These are phyloP conservation scores for Fraxinus paxiana DNA, from an alignment of 305 asterid species.

Conservation along the genomic window DNA sequence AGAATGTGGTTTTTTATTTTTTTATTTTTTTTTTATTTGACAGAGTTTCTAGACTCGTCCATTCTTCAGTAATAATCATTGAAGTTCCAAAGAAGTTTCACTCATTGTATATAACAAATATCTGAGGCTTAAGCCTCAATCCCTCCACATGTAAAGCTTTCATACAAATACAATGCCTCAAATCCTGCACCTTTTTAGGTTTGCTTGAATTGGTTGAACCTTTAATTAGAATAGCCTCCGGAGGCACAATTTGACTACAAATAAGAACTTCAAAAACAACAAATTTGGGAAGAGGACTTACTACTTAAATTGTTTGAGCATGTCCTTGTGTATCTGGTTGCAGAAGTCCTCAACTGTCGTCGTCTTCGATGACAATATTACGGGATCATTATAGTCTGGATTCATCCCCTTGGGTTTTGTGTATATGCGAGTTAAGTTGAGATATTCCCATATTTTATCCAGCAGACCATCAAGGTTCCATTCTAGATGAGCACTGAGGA, in stretches of 20 bases:
- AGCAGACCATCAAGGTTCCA: conserved; percentile 98
- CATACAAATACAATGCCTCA: neutral
- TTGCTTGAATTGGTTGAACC: neutral
- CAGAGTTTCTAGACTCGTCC: neutral
- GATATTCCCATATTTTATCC: conserved; percentile 92
- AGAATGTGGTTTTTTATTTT: neutral
- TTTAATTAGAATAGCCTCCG: neutral
- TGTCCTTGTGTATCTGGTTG: conserved; percentile 83
- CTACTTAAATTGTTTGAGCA: conserved; percentile 91
- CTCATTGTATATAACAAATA: neutral
- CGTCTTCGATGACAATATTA: conserved; percentile 79
- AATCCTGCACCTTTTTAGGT: neutral
- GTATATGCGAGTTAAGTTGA: conserved; percentile 85
- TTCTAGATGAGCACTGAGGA: conserved; percentile 86
- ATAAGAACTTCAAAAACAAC: neutral
- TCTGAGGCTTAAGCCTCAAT: neutral
- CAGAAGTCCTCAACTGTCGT: conserved; percentile 91
- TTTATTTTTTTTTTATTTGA: neutral
- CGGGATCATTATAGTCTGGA: conserved; percentile 97
- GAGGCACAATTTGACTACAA: neutral
- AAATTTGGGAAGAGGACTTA: conserved; percentile 31
- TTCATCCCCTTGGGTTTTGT: conserved; percentile 98
- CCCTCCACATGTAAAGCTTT: neutral
- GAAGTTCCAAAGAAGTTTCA: neutral
- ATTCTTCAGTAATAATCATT: neutral